phyloP scores from a whole-genome alignment of 176 grass and related monocot genomes.

The Poa annua region DNA sequence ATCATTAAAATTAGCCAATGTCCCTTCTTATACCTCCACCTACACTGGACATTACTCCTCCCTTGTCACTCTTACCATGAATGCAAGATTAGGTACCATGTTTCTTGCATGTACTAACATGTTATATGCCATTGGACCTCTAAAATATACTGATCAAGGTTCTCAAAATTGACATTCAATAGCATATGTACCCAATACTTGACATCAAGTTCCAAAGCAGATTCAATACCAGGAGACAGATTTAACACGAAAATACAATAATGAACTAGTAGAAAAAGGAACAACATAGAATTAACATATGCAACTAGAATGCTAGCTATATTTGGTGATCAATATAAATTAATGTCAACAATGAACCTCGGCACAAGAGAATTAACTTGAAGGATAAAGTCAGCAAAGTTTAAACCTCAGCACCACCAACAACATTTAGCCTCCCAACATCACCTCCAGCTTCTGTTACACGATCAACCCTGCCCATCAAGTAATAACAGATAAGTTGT shows the following conservation, averaged over 20 bases:
- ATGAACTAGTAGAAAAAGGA: neutral
- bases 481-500: slow-evolving; percentile 31
- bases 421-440: slow-evolving; percentile 86
- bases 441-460: slow-evolving; percentile 90
- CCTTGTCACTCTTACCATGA: neutral
- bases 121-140: neutral
- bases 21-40: slow-evolving; percentile 38
- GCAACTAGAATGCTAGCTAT: slow-evolving; percentile 24
- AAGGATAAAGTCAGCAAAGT: slow-evolving; percentile 15
- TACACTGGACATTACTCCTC: slow-evolving; percentile 32
- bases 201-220: slow-evolving; percentile 2
- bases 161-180: slow-evolving; percentile 14
- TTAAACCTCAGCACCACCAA: slow-evolving; percentile 82
- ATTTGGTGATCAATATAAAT: neutral
- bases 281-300: slow-evolving; percentile 8
- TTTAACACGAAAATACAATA: slow-evolving; percentile 19
- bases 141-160: slow-evolving; percentile 25
- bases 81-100: slow-evolving; percentile 1
- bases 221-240: neutral
- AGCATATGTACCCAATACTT: slow-evolving; percentile 15
- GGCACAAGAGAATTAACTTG: slow-evolving; percentile 7
- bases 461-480: slow-evolving; percentile 76
- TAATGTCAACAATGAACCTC: neutral
- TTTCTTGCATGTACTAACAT: slow-evolving; percentile 20
- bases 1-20: neutral